A percentile compares a stretch with the other conserved stretches of the same genome.
Conservation (phyloP, 176 grass and related monocot genomes). For the Oryza brachyantha region DNA sequence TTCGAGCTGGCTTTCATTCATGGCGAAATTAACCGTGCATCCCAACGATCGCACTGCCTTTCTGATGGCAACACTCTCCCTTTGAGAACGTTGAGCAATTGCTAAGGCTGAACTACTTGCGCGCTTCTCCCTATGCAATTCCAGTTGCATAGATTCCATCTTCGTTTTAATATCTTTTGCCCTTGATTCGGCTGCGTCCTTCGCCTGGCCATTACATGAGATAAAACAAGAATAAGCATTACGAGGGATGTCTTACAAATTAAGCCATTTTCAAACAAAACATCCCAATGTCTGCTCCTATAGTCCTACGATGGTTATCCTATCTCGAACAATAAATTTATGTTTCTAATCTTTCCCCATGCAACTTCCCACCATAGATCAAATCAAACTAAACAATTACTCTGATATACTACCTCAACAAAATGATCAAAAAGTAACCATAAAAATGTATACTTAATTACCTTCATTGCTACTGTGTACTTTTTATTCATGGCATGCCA, state of each 20-base stretch:
- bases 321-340: conserved; percentile 23
- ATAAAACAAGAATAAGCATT: conserved; percentile 24
- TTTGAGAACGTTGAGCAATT: conserved; percentile 50
- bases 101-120: conserved; percentile 51
- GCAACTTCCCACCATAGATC: background rate
- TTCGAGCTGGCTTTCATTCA: conserved; percentile 32
- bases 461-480: conserved; percentile 53
- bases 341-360: background rate
- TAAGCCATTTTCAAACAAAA: background rate
- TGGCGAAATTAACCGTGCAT: conserved; percentile 68
- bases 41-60: conserved; percentile 81
- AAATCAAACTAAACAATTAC: conserved; percentile 16
- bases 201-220: conserved; percentile 48
- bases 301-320: background rate
- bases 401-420: background rate
- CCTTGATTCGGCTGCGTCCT: conserved; percentile 57
- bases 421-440: background rate
- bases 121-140: conserved; percentile 66
- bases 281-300: background rate
- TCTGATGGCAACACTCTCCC: conserved; percentile 71
- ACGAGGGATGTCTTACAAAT: background rate
- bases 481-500: conserved; percentile 69
- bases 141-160: conserved; percentile 45
- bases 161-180: conserved; percentile 60
- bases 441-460: conserved; percentile 29